Percentiles rank a stretch among this genome's conserved stretches.
Conservation (phyloP, 305 asterid species). For the Fraxinus nigra region DNA sequence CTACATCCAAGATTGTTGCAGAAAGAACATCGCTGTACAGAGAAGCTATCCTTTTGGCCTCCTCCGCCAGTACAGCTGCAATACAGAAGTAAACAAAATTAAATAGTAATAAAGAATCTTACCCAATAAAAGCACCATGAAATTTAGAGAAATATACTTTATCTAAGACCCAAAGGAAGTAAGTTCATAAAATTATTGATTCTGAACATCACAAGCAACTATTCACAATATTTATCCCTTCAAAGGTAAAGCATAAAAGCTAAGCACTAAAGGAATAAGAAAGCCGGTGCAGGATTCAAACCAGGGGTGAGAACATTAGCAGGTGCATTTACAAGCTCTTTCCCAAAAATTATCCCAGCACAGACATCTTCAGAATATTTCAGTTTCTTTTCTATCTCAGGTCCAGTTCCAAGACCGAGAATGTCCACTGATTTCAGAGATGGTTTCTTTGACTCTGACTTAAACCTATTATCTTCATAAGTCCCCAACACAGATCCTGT, state of each 20-base stretch:
- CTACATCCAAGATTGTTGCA: conserved; percentile 80
- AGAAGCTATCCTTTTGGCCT: conserved; percentile 73
- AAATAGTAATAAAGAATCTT: neutral
- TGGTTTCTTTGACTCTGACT: conserved; percentile 70
- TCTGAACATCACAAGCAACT: neutral
- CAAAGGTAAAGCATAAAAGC: neutral
- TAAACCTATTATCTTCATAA: conserved; percentile 84
- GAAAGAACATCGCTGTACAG: conserved; percentile 76
- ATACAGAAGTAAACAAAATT: conserved; percentile 10
- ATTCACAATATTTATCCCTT: neutral
- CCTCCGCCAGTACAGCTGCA: conserved; percentile 71
- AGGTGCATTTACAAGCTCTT: conserved; percentile 93
- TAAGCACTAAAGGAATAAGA: neutral
- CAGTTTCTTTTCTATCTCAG: conserved; percentile 81
- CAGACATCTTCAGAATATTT: conserved; percentile 73
- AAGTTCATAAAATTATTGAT: neutral
- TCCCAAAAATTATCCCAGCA: conserved; percentile 76
- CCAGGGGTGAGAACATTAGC: conserved; percentile 98
- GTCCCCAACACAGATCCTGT: conserved; percentile 78
- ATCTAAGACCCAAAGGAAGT: neutral
- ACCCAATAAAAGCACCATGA: neutral
- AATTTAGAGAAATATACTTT: neutral
- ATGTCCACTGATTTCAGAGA: conserved; percentile 71
- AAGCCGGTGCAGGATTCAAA: conserved; percentile 23
- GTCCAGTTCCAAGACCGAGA: conserved; percentile 88